A percentile compares a stretch with the other conserved stretches of the same genome.
phyloP scores from a whole-genome alignment of 768 basidiomycete genomes.

The Strobilomyces confusus region DNA sequence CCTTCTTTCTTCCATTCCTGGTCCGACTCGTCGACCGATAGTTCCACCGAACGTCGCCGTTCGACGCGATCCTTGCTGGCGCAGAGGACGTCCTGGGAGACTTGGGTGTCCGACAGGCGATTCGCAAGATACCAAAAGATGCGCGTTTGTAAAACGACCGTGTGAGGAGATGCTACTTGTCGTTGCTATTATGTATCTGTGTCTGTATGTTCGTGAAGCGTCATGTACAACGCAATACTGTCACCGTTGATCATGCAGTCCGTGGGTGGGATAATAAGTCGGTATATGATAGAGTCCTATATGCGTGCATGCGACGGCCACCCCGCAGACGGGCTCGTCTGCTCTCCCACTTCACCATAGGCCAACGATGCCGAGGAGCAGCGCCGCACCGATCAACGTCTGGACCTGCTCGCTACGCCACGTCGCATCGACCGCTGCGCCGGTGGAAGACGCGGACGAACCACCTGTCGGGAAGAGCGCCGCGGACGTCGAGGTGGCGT shows the following conservation, averaged over 20 bases:
- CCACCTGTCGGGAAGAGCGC: not conserved
- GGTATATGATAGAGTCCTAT: slow-evolving; percentile 7
- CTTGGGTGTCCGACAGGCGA: slow-evolving; percentile 68
- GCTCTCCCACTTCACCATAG: slow-evolving; percentile 8
- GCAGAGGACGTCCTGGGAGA: slow-evolving; percentile 73
- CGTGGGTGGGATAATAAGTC: slow-evolving; percentile 3
- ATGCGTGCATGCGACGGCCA: not conserved
- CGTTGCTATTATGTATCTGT: not conserved
- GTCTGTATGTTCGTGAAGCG: not conserved
- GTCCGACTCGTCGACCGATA: slow-evolving; percentile 21
- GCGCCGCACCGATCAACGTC: slow-evolving; percentile 1
- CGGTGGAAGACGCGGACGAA: not conserved
- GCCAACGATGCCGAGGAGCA: slow-evolving; percentile 6
- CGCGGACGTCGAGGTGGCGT: not conserved
- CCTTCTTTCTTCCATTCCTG: not conserved
- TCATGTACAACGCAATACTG: slow-evolving; percentile 8
- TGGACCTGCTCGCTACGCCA: not conserved
- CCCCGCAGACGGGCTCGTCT: not conserved
- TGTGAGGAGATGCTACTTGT: not conserved
- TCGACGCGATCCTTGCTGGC: slow-evolving; percentile 82
- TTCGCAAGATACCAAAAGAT: slow-evolving; percentile 63
- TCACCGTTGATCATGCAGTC: not conserved
- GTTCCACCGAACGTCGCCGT: slow-evolving; percentile 82
- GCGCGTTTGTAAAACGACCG: slow-evolving; percentile 36
- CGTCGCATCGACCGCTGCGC: not conserved